phyloP scores from a whole-genome alignment of 345 rosid species.

The Camelina neglecta region DNA sequence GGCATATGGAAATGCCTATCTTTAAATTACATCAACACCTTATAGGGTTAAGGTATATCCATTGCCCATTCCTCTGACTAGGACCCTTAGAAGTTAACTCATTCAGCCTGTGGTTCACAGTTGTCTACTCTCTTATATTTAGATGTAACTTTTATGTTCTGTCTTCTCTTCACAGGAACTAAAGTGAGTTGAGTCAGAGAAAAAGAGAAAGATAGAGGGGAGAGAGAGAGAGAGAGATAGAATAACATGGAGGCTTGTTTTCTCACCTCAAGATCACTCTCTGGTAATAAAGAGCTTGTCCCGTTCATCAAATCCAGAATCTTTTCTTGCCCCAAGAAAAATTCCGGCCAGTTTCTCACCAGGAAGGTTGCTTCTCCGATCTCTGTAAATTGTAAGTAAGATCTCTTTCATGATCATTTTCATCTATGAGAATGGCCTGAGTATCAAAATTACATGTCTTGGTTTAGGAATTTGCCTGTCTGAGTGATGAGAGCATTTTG shows the following conservation, averaged over 20 bases:
- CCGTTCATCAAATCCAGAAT: slow-evolving; percentile 53
- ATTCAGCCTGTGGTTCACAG: slow-evolving; percentile 52
- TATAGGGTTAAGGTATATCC: slow-evolving; percentile 47
- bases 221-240: neutral
- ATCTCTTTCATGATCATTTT: slow-evolving; percentile 11
- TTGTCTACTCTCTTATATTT: slow-evolving; percentile 39
- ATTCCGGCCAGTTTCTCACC: slow-evolving; percentile 36
- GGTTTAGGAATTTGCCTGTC: slow-evolving; percentile 3
- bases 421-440: neutral
- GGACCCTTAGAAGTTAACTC: slow-evolving; percentile 29
- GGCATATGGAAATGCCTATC: slow-evolving; percentile 33
- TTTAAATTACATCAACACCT: slow-evolving; percentile 27
- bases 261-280: slow-evolving; percentile 65
- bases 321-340: slow-evolving; percentile 51
- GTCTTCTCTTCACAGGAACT: slow-evolving; percentile 13
- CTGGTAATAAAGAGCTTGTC: slow-evolving; percentile 47
- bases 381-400: slow-evolving; percentile 56
- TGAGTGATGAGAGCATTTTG: slow-evolving; percentile 26
- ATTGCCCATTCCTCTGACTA: slow-evolving; percentile 51
- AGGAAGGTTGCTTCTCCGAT: slow-evolving; percentile 49
- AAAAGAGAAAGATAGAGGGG: slow-evolving; percentile 1
- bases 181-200: slow-evolving; percentile 28
- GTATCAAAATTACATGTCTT: neutral
- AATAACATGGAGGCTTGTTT: slow-evolving; percentile 74
- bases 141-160: slow-evolving; percentile 12